Evolutionary conservation across 331 rosid species (phyloP).

Genomic region (Quercus lobata): DNA sequence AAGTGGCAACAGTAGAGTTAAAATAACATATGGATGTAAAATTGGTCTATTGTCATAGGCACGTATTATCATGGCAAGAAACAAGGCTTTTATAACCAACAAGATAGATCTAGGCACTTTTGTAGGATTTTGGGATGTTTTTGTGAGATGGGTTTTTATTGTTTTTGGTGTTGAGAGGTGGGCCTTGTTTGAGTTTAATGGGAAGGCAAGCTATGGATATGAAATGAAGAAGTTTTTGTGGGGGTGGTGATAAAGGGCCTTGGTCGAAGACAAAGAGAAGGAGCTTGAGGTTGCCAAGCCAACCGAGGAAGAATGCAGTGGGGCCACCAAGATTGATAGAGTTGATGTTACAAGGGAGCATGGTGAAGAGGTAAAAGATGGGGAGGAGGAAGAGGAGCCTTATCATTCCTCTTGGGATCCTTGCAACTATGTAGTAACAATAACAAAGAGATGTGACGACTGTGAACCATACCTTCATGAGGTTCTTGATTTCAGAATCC

Average conservation of each 20-base stretch:
- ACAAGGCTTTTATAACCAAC: constrained; percentile 21
- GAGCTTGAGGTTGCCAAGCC: constrained; percentile 68
- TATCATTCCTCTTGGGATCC: constrained; percentile 41
- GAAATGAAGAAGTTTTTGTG: constrained; percentile 40
- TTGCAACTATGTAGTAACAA: constrained; percentile 43
- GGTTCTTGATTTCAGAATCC: constrained; percentile 50
- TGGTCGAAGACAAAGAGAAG: constrained; percentile 60
- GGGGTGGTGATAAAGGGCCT: constrained; percentile 43
- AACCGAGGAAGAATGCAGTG: constrained; percentile 57
- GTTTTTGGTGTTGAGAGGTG: not conserved
- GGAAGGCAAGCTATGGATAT: constrained; percentile 60
- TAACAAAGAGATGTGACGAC: constrained; percentile 37
- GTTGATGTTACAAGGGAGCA: constrained; percentile 49
- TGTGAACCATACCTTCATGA: constrained; percentile 54
- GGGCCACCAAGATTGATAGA: constrained; percentile 47
- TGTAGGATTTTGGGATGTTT: not conserved
- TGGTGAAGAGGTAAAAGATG: constrained; percentile 45
- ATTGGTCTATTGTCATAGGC: constrained; percentile 25
- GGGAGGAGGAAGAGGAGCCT: constrained; percentile 49
- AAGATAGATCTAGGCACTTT: not conserved
- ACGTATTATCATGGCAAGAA: constrained; percentile 22
- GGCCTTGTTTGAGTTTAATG: constrained; percentile 34
- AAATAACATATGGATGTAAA: constrained; percentile 26
- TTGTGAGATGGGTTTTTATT: not conserved
- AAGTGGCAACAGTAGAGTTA: constrained; percentile 31